Percentiles rank a stretch among this genome's conserved stretches.
These are phyloP conservation scores for Cyclotella baltica DNA, from an alignment of 108 stramenopile genomes.

Conservation along the genomic window DNA sequence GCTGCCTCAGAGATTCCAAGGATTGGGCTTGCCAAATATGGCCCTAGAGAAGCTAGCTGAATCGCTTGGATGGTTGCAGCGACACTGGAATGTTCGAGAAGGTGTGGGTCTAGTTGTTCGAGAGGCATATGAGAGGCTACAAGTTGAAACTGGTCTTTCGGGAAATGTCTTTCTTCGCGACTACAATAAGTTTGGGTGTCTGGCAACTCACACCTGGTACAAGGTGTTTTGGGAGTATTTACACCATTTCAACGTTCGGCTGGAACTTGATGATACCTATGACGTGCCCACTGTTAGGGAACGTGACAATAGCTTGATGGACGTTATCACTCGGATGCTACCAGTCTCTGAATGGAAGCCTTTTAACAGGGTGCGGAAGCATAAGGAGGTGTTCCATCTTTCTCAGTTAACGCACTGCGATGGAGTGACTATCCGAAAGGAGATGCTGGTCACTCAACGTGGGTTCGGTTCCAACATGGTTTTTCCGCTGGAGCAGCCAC, in stretches of 20 bases:
- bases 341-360: background rate
- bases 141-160: slow-evolving; percentile 5
- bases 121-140: background rate
- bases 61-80: background rate
- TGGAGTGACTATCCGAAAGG: no score
- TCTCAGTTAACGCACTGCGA: background rate
- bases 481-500: no score
- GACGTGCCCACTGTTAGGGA: background rate
- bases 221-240: slow-evolving; percentile 13
- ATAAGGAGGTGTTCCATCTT: background rate
- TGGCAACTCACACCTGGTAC: slow-evolving; percentile 16
- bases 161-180: background rate
- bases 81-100: background rate
- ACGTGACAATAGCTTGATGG: background rate
- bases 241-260: background rate
- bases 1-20: slow-evolving; percentile 1
- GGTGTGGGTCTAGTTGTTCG: background rate
- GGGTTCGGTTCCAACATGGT: no score
- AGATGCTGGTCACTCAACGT: no score
- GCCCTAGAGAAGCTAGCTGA: background rate
- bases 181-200: background rate
- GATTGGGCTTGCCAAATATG: slow-evolving; percentile 9
- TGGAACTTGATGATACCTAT: background rate
- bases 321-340: background rate
- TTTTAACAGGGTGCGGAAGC: background rate